Base-by-base conservation (phyloP, 305 asterid species). In the Stenogyne calaminthoides region DNA sequence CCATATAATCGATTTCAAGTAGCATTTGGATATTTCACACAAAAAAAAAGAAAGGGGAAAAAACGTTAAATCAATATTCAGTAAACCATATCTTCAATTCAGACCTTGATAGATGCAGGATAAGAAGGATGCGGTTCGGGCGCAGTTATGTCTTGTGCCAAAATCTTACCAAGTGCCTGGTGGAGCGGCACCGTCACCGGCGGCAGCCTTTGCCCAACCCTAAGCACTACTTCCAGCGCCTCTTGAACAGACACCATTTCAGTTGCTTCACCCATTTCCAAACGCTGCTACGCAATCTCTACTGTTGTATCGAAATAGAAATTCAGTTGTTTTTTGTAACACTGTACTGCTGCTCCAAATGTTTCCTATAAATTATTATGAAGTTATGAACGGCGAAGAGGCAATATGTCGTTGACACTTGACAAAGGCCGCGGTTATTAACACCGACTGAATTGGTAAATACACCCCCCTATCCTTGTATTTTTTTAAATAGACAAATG, bases 71-170 rank as follows among this genome's bases (percentile, higher is more conserved):
- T 18, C n/a, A 20, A 36, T 16, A 32, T 32, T 10, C 22, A 37
- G 25, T 16, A 59, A 9, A 63, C 8, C 18, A 18, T 12, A 66
- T 20, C 49, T 12, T 25, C 11, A 55, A 9, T 55, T 55, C 12
- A 39, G 22, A 92, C 99, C 98, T 90, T 95, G 77, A 90, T 72
- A 57, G 99, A 95, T 16, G 99, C 97, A 22, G 94, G 96, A 64
- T 90, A 95, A 7, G 99, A 96, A 77, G 99, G 99, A 63, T 84
- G 97, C 42, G 99, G 99, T 64, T 92, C 98, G 49, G 84, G 84
- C 22, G 99, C 94, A 55, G 71, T 55, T 62, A 90, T 87, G 69
- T 94, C 96, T 78, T 88, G 87, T 14, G 90, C 97, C 85, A 94
- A 83, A 15, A 94, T 76, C 84, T 85, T 94, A 68, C 93, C 96